A percentile compares a stretch with the other conserved stretches of the same genome.
These are phyloP conservation scores for Tetrahymena malaccensis DNA, from an alignment of 73 alveolate genomes.

Conservation along the genomic window DNA sequence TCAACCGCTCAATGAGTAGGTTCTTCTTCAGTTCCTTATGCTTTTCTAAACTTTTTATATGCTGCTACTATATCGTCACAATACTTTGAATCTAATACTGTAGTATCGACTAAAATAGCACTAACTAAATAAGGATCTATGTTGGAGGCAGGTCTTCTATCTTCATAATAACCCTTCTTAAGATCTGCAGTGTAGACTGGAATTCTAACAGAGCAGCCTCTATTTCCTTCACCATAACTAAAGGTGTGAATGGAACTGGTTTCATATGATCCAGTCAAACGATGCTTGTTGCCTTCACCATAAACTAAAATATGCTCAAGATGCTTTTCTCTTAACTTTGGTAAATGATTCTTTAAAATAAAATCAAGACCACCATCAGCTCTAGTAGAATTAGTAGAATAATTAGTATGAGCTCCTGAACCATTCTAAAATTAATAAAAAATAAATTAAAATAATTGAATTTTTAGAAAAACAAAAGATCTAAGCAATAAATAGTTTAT, in stretches of 20 bases:
- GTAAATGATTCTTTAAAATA: conserved; percentile 32
- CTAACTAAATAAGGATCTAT: conserved; percentile 82
- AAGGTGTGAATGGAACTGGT: conserved; percentile 58
- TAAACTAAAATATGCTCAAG: conserved; percentile 35
- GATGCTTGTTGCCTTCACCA: conserved; percentile 72
- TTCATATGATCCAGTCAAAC: conserved; percentile 80
- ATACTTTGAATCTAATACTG: not conserved
- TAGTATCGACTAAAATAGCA: conserved; percentile 48
- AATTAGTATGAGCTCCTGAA: conserved; percentile 88
- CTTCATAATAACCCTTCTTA: conserved; percentile 81
- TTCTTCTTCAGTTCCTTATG: not conserved
- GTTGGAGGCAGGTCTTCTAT: conserved; percentile 89
- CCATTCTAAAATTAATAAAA: conserved; percentile 54
- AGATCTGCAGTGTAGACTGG: conserved; percentile 61
- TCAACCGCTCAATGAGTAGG: not conserved
- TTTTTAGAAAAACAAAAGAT: not conserved
- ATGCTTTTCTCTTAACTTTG: conserved; percentile 38
- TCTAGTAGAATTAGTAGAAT: conserved; percentile 70
- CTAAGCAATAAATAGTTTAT: not conserved
- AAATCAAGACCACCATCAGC: conserved; percentile 55
- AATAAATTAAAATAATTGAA: not conserved
- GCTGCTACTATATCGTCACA: not conserved
- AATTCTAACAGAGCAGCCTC: conserved; percentile 83
- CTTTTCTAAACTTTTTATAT: not conserved
- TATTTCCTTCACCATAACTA: conserved; percentile 78